These are phyloP conservation scores for Clavispora phyllophila DNA, from an alignment of 805 yeast genomes.

Conservation along the genomic window DNA sequence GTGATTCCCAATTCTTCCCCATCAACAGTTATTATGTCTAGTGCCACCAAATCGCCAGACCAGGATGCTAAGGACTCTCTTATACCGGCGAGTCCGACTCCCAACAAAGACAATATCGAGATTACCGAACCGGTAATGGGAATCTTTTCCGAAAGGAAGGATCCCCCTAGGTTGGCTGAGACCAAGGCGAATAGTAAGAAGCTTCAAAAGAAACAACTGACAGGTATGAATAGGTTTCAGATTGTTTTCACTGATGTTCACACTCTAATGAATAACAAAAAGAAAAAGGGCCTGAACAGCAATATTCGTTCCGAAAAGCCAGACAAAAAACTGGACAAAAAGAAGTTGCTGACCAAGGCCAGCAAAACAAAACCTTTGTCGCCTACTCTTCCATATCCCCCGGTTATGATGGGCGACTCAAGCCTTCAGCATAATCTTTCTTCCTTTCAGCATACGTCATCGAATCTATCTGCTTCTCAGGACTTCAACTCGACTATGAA, in stretches of 20 bases:
- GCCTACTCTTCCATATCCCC: neutral
- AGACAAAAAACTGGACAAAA: neutral
- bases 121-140: slow-evolving; percentile 34
- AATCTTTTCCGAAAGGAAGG: slow-evolving; percentile 24
- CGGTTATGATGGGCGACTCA: neutral
- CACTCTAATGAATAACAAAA: slow-evolving; percentile 17
- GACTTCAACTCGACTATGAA: slow-evolving; percentile 17
- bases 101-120: slow-evolving; percentile 20
- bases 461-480: slow-evolving; percentile 7
- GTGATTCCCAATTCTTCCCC: slow-evolving; percentile 30
- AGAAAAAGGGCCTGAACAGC: slow-evolving; percentile 7
- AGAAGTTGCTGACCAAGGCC: neutral
- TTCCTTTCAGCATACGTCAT: slow-evolving; percentile 2
- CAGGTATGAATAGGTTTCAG: slow-evolving; percentile 13
- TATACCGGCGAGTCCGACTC: slow-evolving; percentile 36
- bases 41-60: slow-evolving; percentile 21
- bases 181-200: slow-evolving; percentile 11
- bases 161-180: slow-evolving; percentile 7
- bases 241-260: slow-evolving; percentile 18
- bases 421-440: neutral
- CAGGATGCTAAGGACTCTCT: slow-evolving; percentile 2
- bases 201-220: slow-evolving; percentile 12
- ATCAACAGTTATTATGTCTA: slow-evolving; percentile 37
- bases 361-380: neutral
- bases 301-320: neutral